Evolutionary conservation across 768 basidiomycete species (phyloP).

Genomic region (Mycena chlorophos): DNA sequence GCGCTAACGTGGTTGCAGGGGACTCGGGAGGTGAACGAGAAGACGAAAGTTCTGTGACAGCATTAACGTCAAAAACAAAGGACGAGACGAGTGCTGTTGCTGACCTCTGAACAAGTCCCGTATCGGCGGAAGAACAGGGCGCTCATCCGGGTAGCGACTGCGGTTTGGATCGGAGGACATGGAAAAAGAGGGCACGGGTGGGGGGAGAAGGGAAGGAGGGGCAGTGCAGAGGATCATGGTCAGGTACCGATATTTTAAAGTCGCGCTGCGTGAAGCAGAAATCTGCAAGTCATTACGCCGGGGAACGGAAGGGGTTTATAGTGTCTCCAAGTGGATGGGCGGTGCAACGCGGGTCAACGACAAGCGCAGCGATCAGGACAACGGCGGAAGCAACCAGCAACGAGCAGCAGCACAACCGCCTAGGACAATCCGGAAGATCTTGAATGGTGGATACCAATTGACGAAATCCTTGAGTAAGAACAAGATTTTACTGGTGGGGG

Average conservation of each 20-base stretch:
- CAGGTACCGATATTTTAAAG: conserved; percentile 16
- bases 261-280: conserved; percentile 1
- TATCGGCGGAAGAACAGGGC: conserved; percentile 71
- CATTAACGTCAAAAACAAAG: conserved; percentile 1
- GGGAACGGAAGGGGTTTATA: conserved; percentile 13
- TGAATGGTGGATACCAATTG: neutral
- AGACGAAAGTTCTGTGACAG: conserved; percentile 45
- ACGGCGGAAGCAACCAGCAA: conserved; percentile 14
- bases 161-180: conserved; percentile 22
- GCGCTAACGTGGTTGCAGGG: conserved; percentile 42
- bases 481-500: neutral
- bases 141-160: conserved; percentile 31
- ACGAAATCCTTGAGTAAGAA: neutral
- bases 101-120: conserved; percentile 67
- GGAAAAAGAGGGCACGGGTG: conserved; percentile 10
- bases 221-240: conserved; percentile 7
- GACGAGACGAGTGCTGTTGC: conserved; percentile 12
- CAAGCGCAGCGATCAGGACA: conserved; percentile 18
- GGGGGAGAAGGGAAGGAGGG: conserved; percentile 13
- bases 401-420: conserved; percentile 2
- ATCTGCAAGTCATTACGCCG: conserved; percentile 9
- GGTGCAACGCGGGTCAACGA: conserved; percentile 12
- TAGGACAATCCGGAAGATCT: neutral
- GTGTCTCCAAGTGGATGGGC: conserved; percentile 16
- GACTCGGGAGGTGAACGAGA: conserved; percentile 40